Evolutionary conservation across 257 asterid genomes (phyloP).

Genomic region (Jacaranda mimosifolia): DNA sequence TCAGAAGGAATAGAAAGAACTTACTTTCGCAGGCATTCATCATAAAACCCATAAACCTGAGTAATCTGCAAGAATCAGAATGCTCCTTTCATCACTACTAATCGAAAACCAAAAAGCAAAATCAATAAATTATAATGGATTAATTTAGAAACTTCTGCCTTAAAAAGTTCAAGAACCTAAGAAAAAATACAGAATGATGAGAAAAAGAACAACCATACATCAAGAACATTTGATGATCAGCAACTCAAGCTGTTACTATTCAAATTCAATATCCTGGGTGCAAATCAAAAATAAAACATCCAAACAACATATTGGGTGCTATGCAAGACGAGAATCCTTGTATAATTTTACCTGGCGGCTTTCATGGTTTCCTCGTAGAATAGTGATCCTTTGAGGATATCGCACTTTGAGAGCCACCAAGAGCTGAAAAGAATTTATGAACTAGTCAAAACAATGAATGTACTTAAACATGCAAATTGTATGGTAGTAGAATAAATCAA

Average conservation of each 20-base stretch:
- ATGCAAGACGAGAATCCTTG: conserved; percentile 10
- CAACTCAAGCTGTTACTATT: conserved; percentile 31
- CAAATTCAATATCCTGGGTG: conserved; percentile 24
- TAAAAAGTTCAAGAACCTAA: conserved; percentile 26
- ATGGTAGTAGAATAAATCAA: not conserved
- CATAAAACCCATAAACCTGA: conserved; percentile 56
- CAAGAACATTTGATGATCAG: conserved; percentile 14
- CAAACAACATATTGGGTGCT: conserved; percentile 40
- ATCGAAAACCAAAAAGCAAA: not conserved
- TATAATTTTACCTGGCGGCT: conserved; percentile 73
- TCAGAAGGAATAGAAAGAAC: conserved; percentile 24
- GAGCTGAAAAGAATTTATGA: conserved; percentile 48
- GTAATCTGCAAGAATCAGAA: conserved; percentile 45
- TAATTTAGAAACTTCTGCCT: not conserved
- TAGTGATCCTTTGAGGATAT: conserved; percentile 65
- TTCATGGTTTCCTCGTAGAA: conserved; percentile 84
- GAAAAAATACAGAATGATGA: conserved; percentile 9
- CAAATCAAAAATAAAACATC: not conserved
- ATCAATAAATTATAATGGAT: not conserved
- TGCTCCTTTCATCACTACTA: conserved; percentile 12
- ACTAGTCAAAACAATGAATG: conserved; percentile 39
- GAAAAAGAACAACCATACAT: conserved; percentile 10
- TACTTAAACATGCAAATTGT: not conserved
- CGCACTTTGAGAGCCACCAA: conserved; percentile 74
- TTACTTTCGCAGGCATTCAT: conserved; percentile 55